phyloP scores from a whole-genome alignment of 306 rosid genomes.

The Hylodesmum podocarpum region DNA sequence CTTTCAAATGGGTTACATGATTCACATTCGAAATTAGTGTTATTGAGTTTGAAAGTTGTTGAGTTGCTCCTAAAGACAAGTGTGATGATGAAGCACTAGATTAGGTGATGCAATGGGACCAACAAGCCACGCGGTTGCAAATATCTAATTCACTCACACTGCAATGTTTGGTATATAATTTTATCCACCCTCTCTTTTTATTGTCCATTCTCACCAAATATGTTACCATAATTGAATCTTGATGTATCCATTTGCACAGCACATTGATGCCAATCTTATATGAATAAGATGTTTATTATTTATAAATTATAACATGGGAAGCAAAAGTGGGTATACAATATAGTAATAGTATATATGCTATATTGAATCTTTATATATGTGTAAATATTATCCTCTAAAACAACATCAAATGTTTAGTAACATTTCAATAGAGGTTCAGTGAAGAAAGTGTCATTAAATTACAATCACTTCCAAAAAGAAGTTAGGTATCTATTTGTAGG shows the following conservation, averaged over 20 bases:
- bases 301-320: neutral
- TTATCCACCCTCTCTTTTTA: no score
- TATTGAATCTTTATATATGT: no score
- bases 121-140: neutral
- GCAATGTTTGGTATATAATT: no score
- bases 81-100: neutral
- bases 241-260: neutral
- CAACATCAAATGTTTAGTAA: neutral
- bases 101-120: neutral
- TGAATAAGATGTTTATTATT: neutral
- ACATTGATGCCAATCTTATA: neutral
- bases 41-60: neutral
- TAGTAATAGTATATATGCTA: no score
- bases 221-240: neutral
- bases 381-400: neutral
- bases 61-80: neutral
- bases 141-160: neutral
- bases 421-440: neutral
- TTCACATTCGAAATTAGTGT: neutral
- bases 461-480: neutral
- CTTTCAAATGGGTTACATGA: no score
- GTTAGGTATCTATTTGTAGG: neutral
- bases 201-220: neutral
- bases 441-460: neutral
- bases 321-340: slow-evolving; percentile 10